Conservation (phyloP, 441 rosid genomes). For the Arabidopsis lyrata region DNA sequence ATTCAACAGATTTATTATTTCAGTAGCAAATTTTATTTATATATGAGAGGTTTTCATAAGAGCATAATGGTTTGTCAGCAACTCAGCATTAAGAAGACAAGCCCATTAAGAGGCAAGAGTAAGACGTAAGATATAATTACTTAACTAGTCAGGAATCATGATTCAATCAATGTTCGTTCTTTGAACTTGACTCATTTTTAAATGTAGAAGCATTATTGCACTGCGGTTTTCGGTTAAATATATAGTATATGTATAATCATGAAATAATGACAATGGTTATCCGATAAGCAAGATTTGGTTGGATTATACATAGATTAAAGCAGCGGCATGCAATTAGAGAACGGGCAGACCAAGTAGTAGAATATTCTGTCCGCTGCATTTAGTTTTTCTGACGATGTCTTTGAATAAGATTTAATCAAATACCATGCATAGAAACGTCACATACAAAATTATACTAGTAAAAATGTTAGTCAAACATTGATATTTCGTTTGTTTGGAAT, state of each 20-base stretch:
- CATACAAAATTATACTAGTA: background rate
- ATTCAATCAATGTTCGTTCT: constrained; percentile 25
- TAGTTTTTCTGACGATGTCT: constrained; percentile 16
- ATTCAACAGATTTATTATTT: background rate
- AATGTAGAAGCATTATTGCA: constrained; percentile 13
- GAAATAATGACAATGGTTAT: constrained; percentile 1
- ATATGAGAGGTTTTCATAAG: constrained; percentile 5
- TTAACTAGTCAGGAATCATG: background rate
- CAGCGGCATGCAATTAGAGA: constrained; percentile 3
- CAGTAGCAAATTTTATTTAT: background rate
- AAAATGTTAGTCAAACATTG: background rate
- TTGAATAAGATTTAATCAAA: background rate
- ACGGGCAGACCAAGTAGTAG: constrained; percentile 12
- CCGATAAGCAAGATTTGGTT: constrained; percentile 22
- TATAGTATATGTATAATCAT: background rate
- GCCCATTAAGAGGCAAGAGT: background rate
- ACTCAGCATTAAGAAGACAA: background rate
- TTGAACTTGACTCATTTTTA: constrained; percentile 14
- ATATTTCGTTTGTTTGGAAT: too few species aligned
- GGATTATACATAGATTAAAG: background rate
- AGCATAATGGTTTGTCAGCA: constrained; percentile 5
- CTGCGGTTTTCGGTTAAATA: background rate
- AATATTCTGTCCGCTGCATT: constrained; percentile 25
- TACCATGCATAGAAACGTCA: background rate
- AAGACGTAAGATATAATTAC: constrained; percentile 1